Base-by-base conservation (phyloP, 305 asterid genomes). In the Solanum hybrid region DNA sequence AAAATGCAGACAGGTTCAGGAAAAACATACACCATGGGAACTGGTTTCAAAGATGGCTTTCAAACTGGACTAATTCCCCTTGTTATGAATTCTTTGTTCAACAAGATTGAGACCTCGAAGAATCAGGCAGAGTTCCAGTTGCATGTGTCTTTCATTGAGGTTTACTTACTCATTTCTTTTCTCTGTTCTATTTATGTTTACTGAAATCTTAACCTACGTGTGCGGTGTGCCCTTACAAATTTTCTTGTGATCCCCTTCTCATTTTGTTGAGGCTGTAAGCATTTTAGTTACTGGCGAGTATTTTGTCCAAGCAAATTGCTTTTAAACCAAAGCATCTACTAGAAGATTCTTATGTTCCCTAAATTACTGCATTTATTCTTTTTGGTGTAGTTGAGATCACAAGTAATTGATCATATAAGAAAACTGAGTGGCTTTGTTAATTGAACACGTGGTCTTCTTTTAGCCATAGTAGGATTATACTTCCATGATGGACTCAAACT, bases 61-160 rank as follows among this genome's bases (percentile, higher is more conserved):
- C 94, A 95, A 26, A 92, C 94, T n/a, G 99, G 99, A 90, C 92
- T 98, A 87, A 96, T 98, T 87, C 99, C 99, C 87, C 94, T 92
- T 95, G 99, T 89, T 89, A 97, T 98, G 99, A 90, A 93, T 90
- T 93, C 98, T 91, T 93, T 98, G 89, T 98, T 98, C 95, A 92
- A 92, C 95, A 97, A 96, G 94, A 95, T 97, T 77, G 99, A 95
- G 89, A 90, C 93, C 37, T 90, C 95, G 93, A 95, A 95, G 94
- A 95, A 94, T 89, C 98, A 98, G 90, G 94, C 95, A 11, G 99
- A 98, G 85, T 98, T 98, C 94, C 99, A 97, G 79, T 92, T 98
- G 89, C 98, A 98, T 13, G 98, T 97, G 86, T 98, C 99, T 88
- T 98, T 95, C 94, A 98, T 98, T 78, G 99, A 98, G 99, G 99